Conservation (phyloP, 202 grass and related monocot genomes). For the Musa balbisiana region DNA sequence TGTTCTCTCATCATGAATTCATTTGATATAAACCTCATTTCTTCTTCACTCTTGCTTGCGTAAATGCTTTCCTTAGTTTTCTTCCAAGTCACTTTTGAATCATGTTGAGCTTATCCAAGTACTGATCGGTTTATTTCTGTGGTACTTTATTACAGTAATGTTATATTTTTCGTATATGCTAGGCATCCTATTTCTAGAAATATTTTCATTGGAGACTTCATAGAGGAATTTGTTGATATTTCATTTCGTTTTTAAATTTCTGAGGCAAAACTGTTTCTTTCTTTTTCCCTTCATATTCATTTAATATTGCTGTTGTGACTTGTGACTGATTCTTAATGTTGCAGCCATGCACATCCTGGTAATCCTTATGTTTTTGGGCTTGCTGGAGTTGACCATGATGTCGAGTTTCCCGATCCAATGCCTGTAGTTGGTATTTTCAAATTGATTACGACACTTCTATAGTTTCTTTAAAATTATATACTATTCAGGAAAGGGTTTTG, state of each 20-base stretch:
- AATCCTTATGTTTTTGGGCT: constrained; percentile 97
- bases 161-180: too few relatives aligned
- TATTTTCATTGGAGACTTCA: too few relatives aligned
- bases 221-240: neutral
- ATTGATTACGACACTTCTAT: neutral
- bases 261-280: neutral
- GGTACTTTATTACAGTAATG: too few relatives aligned
- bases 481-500: neutral
- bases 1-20: too few relatives aligned
- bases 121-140: too few relatives aligned
- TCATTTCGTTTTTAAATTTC: constrained; percentile 3
- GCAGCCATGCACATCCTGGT: constrained; percentile 93
- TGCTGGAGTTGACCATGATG: constrained; percentile 84
- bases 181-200: too few relatives aligned
- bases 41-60: too few relatives aligned
- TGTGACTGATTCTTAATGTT: neutral
- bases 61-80: too few relatives aligned
- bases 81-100: too few relatives aligned
- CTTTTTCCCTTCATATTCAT: constrained; percentile 13
- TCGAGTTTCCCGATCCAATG: constrained; percentile 99
- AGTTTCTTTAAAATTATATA: neutral
- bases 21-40: too few relatives aligned
- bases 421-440: constrained; percentile 71
- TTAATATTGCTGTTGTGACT: constrained; percentile 12
- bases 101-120: too few relatives aligned